Conservation (phyloP, 306 rosid species). For the Psophocarpus tetragonolobus region DNA sequence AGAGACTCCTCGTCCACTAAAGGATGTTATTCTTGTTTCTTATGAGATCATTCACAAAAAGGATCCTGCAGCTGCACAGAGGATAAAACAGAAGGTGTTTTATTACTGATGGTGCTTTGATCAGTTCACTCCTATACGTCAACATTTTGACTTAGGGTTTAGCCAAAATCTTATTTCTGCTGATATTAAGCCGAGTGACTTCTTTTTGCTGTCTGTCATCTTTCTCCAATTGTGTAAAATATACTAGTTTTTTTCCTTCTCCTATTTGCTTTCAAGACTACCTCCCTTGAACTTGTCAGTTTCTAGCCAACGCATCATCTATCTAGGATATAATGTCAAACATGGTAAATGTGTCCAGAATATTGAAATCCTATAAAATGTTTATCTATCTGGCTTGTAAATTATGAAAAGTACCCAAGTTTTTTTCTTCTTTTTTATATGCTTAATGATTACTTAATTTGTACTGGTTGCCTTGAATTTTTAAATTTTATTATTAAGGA, state of each 20-base stretch:
- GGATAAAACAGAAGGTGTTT: conserved; percentile 92
- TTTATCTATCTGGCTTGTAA: conserved; percentile 19
- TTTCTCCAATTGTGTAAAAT: conserved; percentile 5
- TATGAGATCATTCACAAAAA: conserved; percentile 92
- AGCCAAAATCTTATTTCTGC: conserved; percentile 16
- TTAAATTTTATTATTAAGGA: conserved; percentile 21
- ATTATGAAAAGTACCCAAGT: conserved; percentile 10
- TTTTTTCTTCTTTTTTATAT: background rate
- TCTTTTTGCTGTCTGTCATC: conserved; percentile 15
- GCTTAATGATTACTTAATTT: background rate
- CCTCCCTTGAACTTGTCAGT: conserved; percentile 8
- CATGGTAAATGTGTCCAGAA: conserved; percentile 25
- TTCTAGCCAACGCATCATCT: conserved; percentile 17
- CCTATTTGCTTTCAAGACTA: conserved; percentile 22
- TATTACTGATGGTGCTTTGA: conserved; percentile 37
- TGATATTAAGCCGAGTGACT: conserved; percentile 19
- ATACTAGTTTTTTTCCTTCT: conserved; percentile 13
- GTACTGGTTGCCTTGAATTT: conserved; percentile 20
- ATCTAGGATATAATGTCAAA: conserved; percentile 28
- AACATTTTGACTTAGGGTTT: conserved; percentile 28
- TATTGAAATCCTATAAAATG: conserved; percentile 24
- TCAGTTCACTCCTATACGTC: conserved; percentile 32
- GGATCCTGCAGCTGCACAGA: conserved; percentile 89
- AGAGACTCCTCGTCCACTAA: conserved; percentile 96
- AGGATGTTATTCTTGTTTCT: conserved; percentile 93